Percentiles rank a stretch among this genome's conserved stretches.
Conservation (phyloP, 2,329 filamentous ascomycete genomes). For the Xylariomycetidae sp. region DNA sequence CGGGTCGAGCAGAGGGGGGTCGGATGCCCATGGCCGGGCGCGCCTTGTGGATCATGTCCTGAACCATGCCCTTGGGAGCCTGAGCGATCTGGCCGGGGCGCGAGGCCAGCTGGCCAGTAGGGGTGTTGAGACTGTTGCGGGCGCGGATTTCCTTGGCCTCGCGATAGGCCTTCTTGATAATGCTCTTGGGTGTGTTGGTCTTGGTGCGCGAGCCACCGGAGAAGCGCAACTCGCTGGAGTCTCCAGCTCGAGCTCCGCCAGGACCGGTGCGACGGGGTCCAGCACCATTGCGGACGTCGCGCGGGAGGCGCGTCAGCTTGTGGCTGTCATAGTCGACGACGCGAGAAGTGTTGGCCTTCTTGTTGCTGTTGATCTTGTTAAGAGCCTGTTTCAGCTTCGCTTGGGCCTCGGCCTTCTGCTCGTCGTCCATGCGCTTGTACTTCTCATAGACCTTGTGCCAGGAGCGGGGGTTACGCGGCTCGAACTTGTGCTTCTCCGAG, state of each 20-base stretch:
- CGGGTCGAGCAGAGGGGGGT: conserved; percentile 5
- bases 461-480: conserved; percentile 58
- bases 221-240: conserved; percentile 33
- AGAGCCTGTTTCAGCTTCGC: conserved; percentile 51
- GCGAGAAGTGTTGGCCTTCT: conserved; percentile 49
- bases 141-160: conserved; percentile 49
- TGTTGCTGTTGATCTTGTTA: conserved; percentile 50
- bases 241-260: conserved; percentile 14
- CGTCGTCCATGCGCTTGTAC: conserved; percentile 54
- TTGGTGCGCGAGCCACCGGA: conserved; percentile 46
- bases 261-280: conserved; percentile 10
- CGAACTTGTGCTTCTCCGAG: conserved; percentile 52
- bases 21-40: conserved; percentile 22
- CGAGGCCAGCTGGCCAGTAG: conserved; percentile 28
- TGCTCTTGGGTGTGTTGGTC: conserved; percentile 42
- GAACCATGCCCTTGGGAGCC: conserved; percentile 49
- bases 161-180: conserved; percentile 50
- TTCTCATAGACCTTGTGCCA: conserved; percentile 77
- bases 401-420: conserved; percentile 51
- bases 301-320: conserved; percentile 36
- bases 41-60: conserved; percentile 41
- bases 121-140: conserved; percentile 39
- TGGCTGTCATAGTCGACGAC: conserved; percentile 44
- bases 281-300: conserved; percentile 22
- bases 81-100: conserved; percentile 35